Percentiles rank a stretch among this genome's conserved stretches.
phyloP scores from a whole-genome alignment of 2,329 filamentous ascomycete genomes.

The Periconia sp. region DNA sequence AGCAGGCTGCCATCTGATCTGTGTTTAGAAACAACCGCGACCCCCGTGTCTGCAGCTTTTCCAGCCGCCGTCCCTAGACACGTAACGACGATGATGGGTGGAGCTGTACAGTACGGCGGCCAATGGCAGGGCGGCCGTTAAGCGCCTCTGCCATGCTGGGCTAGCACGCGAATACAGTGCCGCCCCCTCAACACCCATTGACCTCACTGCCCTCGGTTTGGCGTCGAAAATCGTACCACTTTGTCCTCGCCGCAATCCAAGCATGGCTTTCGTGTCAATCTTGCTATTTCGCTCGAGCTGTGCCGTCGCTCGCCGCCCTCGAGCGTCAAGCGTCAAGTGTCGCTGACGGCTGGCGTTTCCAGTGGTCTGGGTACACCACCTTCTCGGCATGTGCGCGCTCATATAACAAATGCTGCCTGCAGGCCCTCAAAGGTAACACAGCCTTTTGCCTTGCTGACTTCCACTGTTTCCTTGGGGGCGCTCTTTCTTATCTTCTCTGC shows the following conservation, averaged over 20 bases:
- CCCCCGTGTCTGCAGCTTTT: constrained; percentile 10
- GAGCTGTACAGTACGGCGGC: constrained; percentile 10
- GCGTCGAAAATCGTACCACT: constrained; percentile 23
- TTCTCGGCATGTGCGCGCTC: constrained; percentile 23
- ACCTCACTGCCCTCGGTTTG: constrained; percentile 5
- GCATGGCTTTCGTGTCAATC: constrained; percentile 20
- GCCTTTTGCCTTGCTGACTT: constrained; percentile 24
- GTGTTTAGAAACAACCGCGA: constrained; percentile 19
- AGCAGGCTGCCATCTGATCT: constrained; percentile 6
- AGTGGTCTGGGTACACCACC: constrained; percentile 7
- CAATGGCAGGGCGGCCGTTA: constrained; percentile 16
- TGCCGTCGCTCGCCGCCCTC: constrained; percentile 24
- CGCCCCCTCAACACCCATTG: constrained; percentile 7
- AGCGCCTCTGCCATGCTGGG: constrained; percentile 16
- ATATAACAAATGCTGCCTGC: constrained; percentile 41
- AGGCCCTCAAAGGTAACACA: constrained; percentile 36
- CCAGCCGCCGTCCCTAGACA: constrained; percentile 13
- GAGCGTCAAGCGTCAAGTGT: constrained; percentile 11
- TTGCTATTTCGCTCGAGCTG: constrained; percentile 23
- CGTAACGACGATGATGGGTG: constrained; percentile 8
- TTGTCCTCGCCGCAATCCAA: constrained; percentile 17
- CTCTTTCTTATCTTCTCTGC: constrained; percentile 22
- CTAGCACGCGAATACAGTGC: constrained; percentile 16
- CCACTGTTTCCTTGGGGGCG: constrained; percentile 15
- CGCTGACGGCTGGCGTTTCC: constrained; percentile 12